These are phyloP conservation scores for Tricholoma terreum DNA, from an alignment of 768 basidiomycete species.

Conservation along the genomic window DNA sequence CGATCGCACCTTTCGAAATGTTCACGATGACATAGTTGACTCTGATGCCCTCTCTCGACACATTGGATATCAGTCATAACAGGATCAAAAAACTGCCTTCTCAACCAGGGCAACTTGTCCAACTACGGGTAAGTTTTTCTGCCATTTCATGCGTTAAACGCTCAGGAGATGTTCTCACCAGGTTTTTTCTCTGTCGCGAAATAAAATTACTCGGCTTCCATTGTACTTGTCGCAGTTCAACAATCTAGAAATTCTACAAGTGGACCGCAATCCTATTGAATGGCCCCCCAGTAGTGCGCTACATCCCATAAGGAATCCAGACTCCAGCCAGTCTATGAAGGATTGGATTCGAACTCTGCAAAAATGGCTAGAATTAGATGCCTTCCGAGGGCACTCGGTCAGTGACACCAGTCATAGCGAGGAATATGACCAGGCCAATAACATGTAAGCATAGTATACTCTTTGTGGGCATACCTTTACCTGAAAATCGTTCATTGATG, in stretches of 20 bases:
- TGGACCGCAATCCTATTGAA: constrained; percentile 90
- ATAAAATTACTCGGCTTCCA: constrained; percentile 79
- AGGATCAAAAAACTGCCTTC: constrained; percentile 78
- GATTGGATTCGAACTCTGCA: constrained; percentile 73
- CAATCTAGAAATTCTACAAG: constrained; percentile 73
- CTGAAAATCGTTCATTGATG: constrained; percentile 28
- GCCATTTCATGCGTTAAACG: not conserved
- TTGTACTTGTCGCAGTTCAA: constrained; percentile 72
- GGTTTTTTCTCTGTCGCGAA: constrained; percentile 86
- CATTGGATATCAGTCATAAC: constrained; percentile 92
- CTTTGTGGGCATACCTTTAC: constrained; percentile 4
- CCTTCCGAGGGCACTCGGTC: constrained; percentile 33
- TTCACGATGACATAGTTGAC: constrained; percentile 57
- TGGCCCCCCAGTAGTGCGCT: constrained; percentile 78
- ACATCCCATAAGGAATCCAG: constrained; percentile 37
- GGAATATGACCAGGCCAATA: constrained; percentile 40
- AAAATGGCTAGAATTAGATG: constrained; percentile 68
- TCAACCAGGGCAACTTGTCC: constrained; percentile 72
- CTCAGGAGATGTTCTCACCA: constrained; percentile 26
- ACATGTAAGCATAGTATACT: constrained; percentile 28
- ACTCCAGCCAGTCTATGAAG: constrained; percentile 53
- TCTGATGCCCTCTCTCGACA: constrained; percentile 83
- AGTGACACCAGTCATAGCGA: constrained; percentile 52
- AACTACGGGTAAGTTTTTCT: constrained; percentile 58
- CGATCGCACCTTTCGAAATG: constrained; percentile 1